phyloP scores from a whole-genome alignment of 495 filamentous ascomycete species.

The Xylaria venustula region DNA sequence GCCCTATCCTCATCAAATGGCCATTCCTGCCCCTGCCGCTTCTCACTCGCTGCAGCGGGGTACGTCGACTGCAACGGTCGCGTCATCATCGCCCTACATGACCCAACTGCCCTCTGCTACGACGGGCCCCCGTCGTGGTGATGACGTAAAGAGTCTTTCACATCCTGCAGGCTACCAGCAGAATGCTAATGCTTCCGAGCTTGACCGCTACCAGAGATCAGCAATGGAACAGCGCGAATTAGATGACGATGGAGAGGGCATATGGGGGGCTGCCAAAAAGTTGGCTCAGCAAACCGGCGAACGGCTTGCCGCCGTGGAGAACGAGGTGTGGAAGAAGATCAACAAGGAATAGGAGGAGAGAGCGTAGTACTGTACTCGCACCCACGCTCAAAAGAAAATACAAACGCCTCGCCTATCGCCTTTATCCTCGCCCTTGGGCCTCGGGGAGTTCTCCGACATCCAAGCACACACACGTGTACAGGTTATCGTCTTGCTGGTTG shows the following conservation, averaged over 20 bases:
- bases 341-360: conserved; percentile 43
- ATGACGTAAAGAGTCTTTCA: conserved; percentile 32
- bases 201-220: conserved; percentile 32
- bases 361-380: neutral
- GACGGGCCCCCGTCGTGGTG: conserved; percentile 1
- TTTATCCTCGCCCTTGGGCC: conserved; percentile 9
- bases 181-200: conserved; percentile 48
- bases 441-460: neutral
- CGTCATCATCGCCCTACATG: conserved; percentile 17
- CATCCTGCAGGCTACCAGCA: conserved; percentile 57
- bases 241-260: conserved; percentile 33
- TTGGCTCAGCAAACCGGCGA: conserved; percentile 61
- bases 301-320: conserved; percentile 62
- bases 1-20: conserved; percentile 43
- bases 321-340: conserved; percentile 69
- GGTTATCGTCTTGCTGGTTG: neutral
- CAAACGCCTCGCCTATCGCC: neutral
- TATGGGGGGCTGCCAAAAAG: conserved; percentile 57
- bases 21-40: conserved; percentile 34
- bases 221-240: conserved; percentile 26
- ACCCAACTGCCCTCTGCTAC: conserved; percentile 11
- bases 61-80: conserved; percentile 30
- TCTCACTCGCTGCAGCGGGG: conserved; percentile 34
- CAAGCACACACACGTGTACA: neutral
- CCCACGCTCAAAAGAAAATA: neutral